phyloP scores from a whole-genome alignment of 2,329 filamentous ascomycete species.

The Tolypocladium amazonense region DNA sequence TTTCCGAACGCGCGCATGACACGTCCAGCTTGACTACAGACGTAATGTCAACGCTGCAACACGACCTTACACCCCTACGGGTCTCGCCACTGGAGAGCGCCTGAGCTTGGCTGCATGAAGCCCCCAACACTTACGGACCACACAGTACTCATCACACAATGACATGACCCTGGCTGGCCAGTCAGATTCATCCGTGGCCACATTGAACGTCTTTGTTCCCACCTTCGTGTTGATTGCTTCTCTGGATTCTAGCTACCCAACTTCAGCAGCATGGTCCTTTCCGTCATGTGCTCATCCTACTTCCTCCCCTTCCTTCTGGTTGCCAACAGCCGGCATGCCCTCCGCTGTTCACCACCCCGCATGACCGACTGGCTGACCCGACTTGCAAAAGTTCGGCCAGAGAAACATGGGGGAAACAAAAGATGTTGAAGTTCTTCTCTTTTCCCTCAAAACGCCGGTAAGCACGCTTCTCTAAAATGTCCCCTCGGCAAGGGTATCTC shows the following conservation, averaged over 20 bases:
- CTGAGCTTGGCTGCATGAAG: not conserved
- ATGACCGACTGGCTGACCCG: constrained; percentile 15
- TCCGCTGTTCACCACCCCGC: not conserved
- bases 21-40: not conserved
- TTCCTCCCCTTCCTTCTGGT: not conserved
- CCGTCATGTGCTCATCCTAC: not conserved
- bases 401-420: constrained; percentile 28
- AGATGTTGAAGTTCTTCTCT: constrained; percentile 39
- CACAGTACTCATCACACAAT: not conserved
- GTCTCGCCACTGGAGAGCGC: not conserved
- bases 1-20: not conserved
- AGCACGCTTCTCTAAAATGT: constrained; percentile 19
- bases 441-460: constrained; percentile 30
- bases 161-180: not conserved
- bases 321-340: not conserved
- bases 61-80: not conserved
- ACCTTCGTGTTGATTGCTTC: not conserved
- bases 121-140: not conserved
- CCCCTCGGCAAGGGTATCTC: constrained; percentile 26
- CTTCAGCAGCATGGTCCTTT: not conserved
- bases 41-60: not conserved
- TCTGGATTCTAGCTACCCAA: constrained; percentile 4
- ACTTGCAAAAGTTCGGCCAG: constrained; percentile 28
- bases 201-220: not conserved
- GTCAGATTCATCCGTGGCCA: not conserved